Conservation (phyloP, 495 filamentous ascomycete species). For the Xylaria castorea region DNA sequence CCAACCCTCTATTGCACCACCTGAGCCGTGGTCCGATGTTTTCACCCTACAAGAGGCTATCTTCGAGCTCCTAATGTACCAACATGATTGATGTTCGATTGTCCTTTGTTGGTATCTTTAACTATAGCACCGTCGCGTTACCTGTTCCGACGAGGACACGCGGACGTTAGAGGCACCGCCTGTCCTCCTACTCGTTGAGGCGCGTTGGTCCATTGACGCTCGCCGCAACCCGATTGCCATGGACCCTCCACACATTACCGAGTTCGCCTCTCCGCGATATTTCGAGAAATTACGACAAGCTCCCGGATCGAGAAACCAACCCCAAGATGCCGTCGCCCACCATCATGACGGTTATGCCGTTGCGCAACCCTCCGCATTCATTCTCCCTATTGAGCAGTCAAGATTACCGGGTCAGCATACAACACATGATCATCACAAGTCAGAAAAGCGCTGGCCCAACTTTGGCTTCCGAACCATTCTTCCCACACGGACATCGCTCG, state of each 20-base stretch:
- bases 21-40: conserved; percentile 20
- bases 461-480: conserved; percentile 41
- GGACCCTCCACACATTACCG: conserved; percentile 62
- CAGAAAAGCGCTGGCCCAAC: conserved; percentile 44
- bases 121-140: conserved; percentile 39
- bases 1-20: not conserved
- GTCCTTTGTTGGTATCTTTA: conserved; percentile 41
- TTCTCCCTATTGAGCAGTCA: conserved; percentile 49
- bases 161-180: conserved; percentile 37
- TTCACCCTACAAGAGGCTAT: conserved; percentile 15
- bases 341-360: conserved; percentile 35
- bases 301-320: conserved; percentile 40
- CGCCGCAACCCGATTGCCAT: conserved; percentile 38
- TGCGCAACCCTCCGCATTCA: conserved; percentile 44
- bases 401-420: conserved; percentile 34
- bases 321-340: conserved; percentile 32
- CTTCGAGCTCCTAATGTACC: conserved; percentile 42
- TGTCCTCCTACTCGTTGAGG: conserved; percentile 35
- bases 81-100: conserved; percentile 56
- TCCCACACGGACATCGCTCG: conserved; percentile 38
- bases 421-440: conserved; percentile 37
- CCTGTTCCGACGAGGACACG: conserved; percentile 46
- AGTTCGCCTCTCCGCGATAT: conserved; percentile 64
- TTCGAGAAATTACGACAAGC: conserved; percentile 57
- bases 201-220: conserved; percentile 27